Evolutionary conservation across 768 basidiomycete species (phyloP).

Genomic region (Xerocomellus amylosporus): DNA sequence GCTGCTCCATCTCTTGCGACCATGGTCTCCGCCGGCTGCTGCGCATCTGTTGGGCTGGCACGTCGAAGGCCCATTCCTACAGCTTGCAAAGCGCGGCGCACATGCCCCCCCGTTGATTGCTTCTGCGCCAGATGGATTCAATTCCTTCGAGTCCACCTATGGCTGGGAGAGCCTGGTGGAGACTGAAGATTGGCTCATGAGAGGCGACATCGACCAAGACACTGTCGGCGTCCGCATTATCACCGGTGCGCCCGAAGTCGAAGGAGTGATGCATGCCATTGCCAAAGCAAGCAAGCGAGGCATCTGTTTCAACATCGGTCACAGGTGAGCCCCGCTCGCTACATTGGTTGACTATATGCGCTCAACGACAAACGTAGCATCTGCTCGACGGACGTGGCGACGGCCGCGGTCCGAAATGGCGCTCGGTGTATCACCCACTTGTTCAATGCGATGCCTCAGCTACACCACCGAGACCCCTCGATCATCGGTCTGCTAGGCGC

Average conservation of each 20-base stretch:
- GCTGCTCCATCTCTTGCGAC: slow-evolving; percentile 63
- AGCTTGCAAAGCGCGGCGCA: slow-evolving; percentile 78
- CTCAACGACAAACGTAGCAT: slow-evolving; percentile 42
- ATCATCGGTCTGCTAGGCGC: slow-evolving; percentile 87
- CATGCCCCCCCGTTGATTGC: slow-evolving; percentile 69
- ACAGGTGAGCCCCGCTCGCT: slow-evolving; percentile 52
- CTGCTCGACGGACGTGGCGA: slow-evolving; percentile 72
- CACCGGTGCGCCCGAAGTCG: slow-evolving; percentile 84
- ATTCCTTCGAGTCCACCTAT: slow-evolving; percentile 73
- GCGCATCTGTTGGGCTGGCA: slow-evolving; percentile 88
- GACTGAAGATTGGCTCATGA: slow-evolving; percentile 66
- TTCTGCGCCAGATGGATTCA: slow-evolving; percentile 58
- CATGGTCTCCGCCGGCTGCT: slow-evolving; percentile 58
- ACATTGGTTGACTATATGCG: background rate
- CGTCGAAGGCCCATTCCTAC: slow-evolving; percentile 87
- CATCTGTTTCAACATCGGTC: slow-evolving; percentile 82
- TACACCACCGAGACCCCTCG: slow-evolving; percentile 88
- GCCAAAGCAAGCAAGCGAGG: slow-evolving; percentile 58
- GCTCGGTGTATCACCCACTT: slow-evolving; percentile 88
- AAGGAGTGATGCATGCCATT: slow-evolving; percentile 75
- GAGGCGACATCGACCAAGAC: slow-evolving; percentile 24
- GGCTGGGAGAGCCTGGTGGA: slow-evolving; percentile 61
- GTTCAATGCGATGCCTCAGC: slow-evolving; percentile 90
- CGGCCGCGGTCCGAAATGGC: slow-evolving; percentile 64
- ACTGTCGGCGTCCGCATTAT: slow-evolving; percentile 68